Percentiles rank a stretch among this genome's conserved stretches.
Conservation (phyloP, 768 basidiomycete species). For the Lactarius psammicola region DNA sequence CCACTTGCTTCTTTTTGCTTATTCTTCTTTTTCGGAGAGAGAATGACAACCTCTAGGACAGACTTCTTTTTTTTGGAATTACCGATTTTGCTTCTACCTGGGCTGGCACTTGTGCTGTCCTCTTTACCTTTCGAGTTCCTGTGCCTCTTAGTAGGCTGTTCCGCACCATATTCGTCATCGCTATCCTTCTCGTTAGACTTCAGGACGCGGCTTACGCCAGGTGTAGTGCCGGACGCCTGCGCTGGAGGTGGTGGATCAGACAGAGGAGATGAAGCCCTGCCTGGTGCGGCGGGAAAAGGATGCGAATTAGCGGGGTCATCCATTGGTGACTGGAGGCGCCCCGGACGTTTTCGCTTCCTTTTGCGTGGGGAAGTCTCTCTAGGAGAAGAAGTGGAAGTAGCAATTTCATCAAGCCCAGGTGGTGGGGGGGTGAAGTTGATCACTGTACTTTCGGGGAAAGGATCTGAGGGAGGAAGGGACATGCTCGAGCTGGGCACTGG, state of each 20-base stretch:
- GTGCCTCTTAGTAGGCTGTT: slow-evolving; percentile 22
- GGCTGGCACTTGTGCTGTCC: slow-evolving; percentile 4
- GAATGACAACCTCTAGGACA: slow-evolving; percentile 29
- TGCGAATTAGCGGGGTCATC: not conserved
- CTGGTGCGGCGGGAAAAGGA: not conserved
- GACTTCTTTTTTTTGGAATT: slow-evolving; percentile 25
- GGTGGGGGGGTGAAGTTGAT: slow-evolving; percentile 17
- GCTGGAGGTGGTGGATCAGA: slow-evolving; percentile 15
- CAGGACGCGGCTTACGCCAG: slow-evolving; percentile 8
- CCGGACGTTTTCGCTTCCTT: slow-evolving; percentile 26
- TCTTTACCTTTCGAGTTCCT: slow-evolving; percentile 18
- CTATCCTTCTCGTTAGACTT: slow-evolving; percentile 20
- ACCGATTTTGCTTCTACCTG: slow-evolving; percentile 14
- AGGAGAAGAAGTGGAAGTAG: slow-evolving; percentile 17
- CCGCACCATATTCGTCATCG: slow-evolving; percentile 23
- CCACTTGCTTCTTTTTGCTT: slow-evolving; percentile 21
- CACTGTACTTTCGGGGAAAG: slow-evolving; percentile 25
- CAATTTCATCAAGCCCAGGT: slow-evolving; percentile 11
- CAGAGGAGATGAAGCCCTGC: slow-evolving; percentile 9
- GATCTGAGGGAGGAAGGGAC: slow-evolving; percentile 33
- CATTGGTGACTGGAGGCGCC: not conserved
- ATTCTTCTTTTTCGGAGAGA: slow-evolving; percentile 29
- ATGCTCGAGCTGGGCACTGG: slow-evolving; percentile 32
- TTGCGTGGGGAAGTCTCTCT: slow-evolving; percentile 12
- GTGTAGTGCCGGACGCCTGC: not conserved